Base-by-base conservation (phyloP, 2,329 filamentous ascomycete genomes). In the Orbilia quercus region DNA sequence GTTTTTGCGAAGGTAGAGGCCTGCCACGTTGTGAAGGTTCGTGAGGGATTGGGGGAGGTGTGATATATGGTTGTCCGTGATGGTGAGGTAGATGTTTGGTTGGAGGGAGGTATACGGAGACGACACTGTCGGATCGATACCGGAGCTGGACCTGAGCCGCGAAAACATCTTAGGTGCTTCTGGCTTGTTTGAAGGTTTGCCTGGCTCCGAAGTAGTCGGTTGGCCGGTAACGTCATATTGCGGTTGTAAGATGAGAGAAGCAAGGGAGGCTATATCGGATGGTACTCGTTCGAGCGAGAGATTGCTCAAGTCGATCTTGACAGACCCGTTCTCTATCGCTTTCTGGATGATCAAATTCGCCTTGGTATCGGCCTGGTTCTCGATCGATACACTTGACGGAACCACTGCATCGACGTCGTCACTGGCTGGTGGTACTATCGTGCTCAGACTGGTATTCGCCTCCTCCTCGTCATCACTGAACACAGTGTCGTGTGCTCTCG, bases 281-380 rank as follows among this genome's bases (percentile, higher is more conserved):
- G 64, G 64, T 44, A 42, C 48, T 16, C 25, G 54, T 14, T 23
- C 47, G 47, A 60, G 55, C 9, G 54, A 36, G 16, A 69, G 47
- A 40, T 60, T 36, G 23, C 64, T 69, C 20, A 70, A 31, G 22
- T 70, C 47, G 7, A 70, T 20, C 4, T 23, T 34, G 14, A 45
- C 16, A 28, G 50, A 48, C 14, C 65, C 65, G 18, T 70, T 38
- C 25, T 70, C 65, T 11, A 70, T 70, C 6, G 57, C 65, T 20
- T 50, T 62, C 28, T 70, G 57, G 36, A 70, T 70, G 2, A 70
- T 62, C 9, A 57, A 16, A 36, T 71, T 71, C 14, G 58, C 66
- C 16, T 71, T 34, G 7, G 28, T n/a, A 14, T 64, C 57, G 9
- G 18, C 14, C 3, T 16, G 45, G 18, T 64, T 40, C 53, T 22